Percentiles rank a stretch among this genome's conserved stretches.
These are phyloP conservation scores for Dendrocalamus sinicus DNA, from an alignment of 176 grass and related monocot species.

Conservation along the genomic window DNA sequence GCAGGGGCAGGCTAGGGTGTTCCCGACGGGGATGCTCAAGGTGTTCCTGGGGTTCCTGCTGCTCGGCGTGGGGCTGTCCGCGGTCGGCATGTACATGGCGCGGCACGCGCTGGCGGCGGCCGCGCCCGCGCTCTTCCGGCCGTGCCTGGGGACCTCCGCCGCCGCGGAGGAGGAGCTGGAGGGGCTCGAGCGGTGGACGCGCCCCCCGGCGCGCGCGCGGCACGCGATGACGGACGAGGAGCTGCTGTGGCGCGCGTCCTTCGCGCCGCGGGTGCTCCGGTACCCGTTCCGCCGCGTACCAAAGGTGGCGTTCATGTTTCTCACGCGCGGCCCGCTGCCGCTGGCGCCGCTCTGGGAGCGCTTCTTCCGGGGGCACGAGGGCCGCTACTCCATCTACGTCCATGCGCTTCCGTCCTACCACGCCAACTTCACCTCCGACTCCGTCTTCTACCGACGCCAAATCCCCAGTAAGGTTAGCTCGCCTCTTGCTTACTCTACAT, in stretches of 20 bases:
- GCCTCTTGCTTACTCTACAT: background rate
- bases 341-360: constrained; percentile 84
- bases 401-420: constrained; percentile 75
- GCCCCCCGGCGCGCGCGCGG: constrained; percentile 41
- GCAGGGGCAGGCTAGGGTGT: constrained; percentile 53
- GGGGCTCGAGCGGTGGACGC: constrained; percentile 71
- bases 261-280: constrained; percentile 54
- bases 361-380: constrained; percentile 78
- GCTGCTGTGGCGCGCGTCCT: constrained; percentile 92
- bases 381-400: constrained; percentile 82
- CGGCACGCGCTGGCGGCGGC: constrained; percentile 61
- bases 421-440: constrained; percentile 74
- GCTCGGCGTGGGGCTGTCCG: constrained; percentile 74
- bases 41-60: constrained; percentile 71
- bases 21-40: constrained; percentile 65
- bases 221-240: constrained; percentile 88
- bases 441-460: constrained; percentile 72
- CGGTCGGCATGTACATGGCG: constrained; percentile 74
- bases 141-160: constrained; percentile 48
- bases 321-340: constrained; percentile 83
- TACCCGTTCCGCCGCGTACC: constrained; percentile 81
- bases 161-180: constrained; percentile 28
- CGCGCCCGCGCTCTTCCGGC: constrained; percentile 62
- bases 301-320: constrained; percentile 96
- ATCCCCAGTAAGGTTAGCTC: constrained; percentile 86